phyloP scores from a whole-genome alignment of 192 early-diverging fungal genomes.

The Pilaira anomala region DNA sequence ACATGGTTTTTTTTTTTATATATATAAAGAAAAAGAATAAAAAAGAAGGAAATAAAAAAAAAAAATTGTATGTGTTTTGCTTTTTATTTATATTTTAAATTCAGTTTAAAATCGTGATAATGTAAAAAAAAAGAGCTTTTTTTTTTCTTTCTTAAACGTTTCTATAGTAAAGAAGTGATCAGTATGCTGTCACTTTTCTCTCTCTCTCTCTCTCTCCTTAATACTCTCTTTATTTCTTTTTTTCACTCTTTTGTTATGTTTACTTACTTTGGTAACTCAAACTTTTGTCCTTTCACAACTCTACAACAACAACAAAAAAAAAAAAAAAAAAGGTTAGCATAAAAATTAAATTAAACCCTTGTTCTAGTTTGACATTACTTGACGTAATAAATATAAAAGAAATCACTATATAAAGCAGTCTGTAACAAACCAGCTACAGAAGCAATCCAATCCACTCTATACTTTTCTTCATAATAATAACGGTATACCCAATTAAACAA shows the following conservation, averaged over 20 bases:
- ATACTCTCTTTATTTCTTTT: no score
- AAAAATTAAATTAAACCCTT: neutral
- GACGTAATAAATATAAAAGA: slow-evolving; percentile 93
- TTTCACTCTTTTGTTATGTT: neutral
- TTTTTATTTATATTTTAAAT: slow-evolving; percentile 1
- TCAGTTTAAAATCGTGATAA: slow-evolving; percentile 1
- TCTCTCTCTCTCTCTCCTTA: no score
- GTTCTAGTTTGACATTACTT: slow-evolving; percentile 49
- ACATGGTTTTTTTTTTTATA: neutral
- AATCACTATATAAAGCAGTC: slow-evolving; percentile 94
- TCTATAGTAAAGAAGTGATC: neutral
- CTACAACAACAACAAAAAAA: slow-evolving; percentile 27
- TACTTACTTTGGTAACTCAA: slow-evolving; percentile 60
- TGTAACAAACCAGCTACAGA: slow-evolving; percentile 91
- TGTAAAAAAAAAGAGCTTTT: no score
- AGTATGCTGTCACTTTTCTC: neutral
- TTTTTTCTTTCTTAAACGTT: neutral
- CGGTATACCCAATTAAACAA: slow-evolving; percentile 95
- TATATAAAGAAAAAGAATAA: neutral
- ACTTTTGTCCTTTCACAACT: slow-evolving; percentile 68
- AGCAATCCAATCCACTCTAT: slow-evolving; percentile 68
- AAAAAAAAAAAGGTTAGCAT: neutral
- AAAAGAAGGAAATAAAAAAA: neutral
- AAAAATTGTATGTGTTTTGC: slow-evolving; percentile 1
- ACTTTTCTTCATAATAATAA: slow-evolving; percentile 39